Evolutionary conservation across 2,329 filamentous ascomycete genomes (phyloP).

Genomic region (Fusarium stilboides): DNA sequence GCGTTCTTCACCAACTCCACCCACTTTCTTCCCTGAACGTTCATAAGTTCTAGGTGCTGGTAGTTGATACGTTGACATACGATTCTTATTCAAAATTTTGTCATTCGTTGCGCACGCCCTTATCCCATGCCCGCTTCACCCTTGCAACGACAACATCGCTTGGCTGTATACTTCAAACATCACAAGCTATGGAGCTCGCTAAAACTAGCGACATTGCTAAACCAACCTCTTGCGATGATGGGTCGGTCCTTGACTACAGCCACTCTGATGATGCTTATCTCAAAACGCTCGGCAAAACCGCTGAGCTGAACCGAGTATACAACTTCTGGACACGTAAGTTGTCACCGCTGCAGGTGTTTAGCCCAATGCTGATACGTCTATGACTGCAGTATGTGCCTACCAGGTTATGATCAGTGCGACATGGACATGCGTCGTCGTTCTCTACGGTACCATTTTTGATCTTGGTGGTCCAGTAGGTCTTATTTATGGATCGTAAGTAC

Average conservation of each 20-base stretch:
- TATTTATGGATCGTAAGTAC: conserved; percentile 18
- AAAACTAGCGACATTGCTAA: not conserved
- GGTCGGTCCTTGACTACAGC: conserved; percentile 5
- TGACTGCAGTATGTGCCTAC: conserved; percentile 21
- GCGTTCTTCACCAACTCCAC: not conserved
- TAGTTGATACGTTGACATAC: not conserved
- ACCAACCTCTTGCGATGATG: not conserved
- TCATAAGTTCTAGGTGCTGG: not conserved
- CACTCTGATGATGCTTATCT: conserved; percentile 15
- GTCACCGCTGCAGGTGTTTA: not conserved
- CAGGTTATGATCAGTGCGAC: conserved; percentile 33
- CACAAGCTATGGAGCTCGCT: not conserved
- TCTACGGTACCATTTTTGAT: conserved; percentile 27
- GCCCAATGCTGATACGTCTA: not conserved
- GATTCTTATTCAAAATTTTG: not conserved
- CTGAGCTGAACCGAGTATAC: conserved; percentile 24
- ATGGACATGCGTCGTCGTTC: conserved; percentile 31
- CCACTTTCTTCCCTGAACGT: not conserved
- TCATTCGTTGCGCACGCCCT: not conserved
- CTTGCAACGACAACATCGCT: not conserved
- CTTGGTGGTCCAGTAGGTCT: conserved; percentile 19
- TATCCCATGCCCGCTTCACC: not conserved
- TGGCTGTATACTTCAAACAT: not conserved
- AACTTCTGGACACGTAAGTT: conserved; percentile 24
- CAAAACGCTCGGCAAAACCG: conserved; percentile 17